Evolutionary conservation across 2,329 filamentous ascomycete genomes (phyloP).

Genomic region (Penicillium brevicompactum): DNA sequence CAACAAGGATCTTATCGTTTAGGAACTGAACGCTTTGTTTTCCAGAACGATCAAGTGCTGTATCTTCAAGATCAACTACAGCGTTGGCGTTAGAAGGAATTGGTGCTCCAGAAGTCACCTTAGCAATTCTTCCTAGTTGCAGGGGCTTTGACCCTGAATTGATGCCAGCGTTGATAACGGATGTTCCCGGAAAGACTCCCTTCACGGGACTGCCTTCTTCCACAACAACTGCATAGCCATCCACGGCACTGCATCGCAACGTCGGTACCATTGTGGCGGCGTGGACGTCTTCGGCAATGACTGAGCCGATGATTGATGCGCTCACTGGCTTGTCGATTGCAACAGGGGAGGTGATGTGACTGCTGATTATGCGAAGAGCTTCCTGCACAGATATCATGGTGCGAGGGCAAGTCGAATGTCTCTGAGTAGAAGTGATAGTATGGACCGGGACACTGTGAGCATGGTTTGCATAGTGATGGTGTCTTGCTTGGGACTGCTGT

Average conservation of each 20-base stretch:
- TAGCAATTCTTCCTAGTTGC: conserved; percentile 71
- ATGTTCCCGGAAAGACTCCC: conserved; percentile 58
- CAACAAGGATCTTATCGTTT: conserved; percentile 70
- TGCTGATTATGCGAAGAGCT: conserved; percentile 69
- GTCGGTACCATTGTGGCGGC: conserved; percentile 83
- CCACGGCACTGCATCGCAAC: conserved; percentile 91
- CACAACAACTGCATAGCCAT: conserved; percentile 89
- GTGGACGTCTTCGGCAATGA: conserved; percentile 80
- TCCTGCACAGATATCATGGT: conserved; percentile 76
- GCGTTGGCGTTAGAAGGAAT: conserved; percentile 83
- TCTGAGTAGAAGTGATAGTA: too few relatives aligned
- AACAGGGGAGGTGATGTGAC: conserved; percentile 67
- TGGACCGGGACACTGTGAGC: too few relatives aligned
- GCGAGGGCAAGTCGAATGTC: too few relatives aligned
- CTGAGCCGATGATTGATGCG: conserved; percentile 67
- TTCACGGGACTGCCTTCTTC: conserved; percentile 90
- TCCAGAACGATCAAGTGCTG: conserved; percentile 74
- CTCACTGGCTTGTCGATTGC: conserved; percentile 62
- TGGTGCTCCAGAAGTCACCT: conserved; percentile 92
- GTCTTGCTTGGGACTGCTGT: too few relatives aligned
- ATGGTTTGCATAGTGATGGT: too few relatives aligned
- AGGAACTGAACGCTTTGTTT: conserved; percentile 87
- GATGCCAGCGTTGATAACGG: conserved; percentile 70
- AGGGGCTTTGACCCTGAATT: conserved; percentile 63
- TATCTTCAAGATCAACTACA: conserved; percentile 96